Evolutionary conservation across 2,329 filamentous ascomycete genomes (phyloP), one percentile per base, ranked within the genome.

Genomic region (Cladobotryum mycophilum): DNA sequence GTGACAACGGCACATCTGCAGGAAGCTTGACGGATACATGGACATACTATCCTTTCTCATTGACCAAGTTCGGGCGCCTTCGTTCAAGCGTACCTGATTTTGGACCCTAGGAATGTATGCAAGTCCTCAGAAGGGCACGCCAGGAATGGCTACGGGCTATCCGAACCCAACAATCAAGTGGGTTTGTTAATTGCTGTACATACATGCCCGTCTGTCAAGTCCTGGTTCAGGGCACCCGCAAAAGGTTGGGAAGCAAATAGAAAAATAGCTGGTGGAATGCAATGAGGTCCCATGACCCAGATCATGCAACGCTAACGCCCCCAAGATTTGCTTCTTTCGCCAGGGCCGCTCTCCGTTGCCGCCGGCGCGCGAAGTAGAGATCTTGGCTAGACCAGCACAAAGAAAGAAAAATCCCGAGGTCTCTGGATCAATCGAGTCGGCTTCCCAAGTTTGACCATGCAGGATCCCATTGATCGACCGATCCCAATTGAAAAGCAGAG

Each of bases 221-320:
- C 20, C 20, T 20, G 20, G 20, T 11, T 11, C 25, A 30, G 25
- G 25, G 25, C 25, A 30, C 25, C 25, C 25, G 9, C 25, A 8
- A 30, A 30, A 30, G 2, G 6, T 30, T 30, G 25, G 25, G 25
- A 38, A 38, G 17, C 36, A 38, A 38, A n/a, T 8, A 38, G 36
- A 38, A 17, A 38, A 44, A 44, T n/a, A 30, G 41, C 25, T 44
- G 55, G 53, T 55, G 58, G 56, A 58, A 58, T 59, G 53, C 51
- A 50, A 55, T 44, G 45, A 54, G 61, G 61, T 65, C 63, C 57
- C 62, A 64, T 64, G 63, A 65, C 61, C 62, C 53, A 52, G 52
- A 54, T 50, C 52, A 58, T 58, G 56, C 58, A 56, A 61, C 60
- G 62, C 61, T 61, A 65, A 60, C 49, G 52, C 43, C 49, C 51